A percentile compares a stretch with the other conserved stretches of the same genome.
Conservation (phyloP, 1,284 basidiomycete genomes). For the Austroboletus niveus region DNA sequence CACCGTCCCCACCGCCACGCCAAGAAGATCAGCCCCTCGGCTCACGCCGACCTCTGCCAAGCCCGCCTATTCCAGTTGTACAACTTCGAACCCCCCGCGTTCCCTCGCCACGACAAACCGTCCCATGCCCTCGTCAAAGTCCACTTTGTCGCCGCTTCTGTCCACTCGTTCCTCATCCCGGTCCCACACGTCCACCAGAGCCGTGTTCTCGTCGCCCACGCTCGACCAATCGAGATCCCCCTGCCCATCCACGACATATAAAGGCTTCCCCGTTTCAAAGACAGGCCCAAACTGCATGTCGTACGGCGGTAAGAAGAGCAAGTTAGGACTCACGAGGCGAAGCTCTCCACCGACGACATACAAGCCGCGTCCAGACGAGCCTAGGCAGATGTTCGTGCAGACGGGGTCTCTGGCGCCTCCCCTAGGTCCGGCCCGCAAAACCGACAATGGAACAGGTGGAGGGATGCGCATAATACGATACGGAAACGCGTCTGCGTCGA, state of each 20-base stretch:
- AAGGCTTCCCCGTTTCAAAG: conserved; percentile 22
- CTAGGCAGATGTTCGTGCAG: conserved; percentile 24
- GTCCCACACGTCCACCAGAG: background rate
- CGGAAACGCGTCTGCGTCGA: conserved; percentile 12
- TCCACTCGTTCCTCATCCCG: background rate
- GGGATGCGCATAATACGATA: conserved; percentile 19
- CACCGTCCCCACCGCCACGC: background rate
- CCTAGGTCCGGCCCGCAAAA: background rate
- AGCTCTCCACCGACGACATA: conserved; percentile 24
- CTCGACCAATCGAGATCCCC: background rate
- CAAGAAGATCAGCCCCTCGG: background rate
- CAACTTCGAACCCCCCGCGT: conserved; percentile 27
- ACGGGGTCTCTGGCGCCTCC: background rate
- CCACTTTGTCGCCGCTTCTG: conserved; percentile 20
- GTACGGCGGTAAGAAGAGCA: conserved; percentile 24
- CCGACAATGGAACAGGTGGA: background rate
- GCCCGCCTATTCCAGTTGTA: conserved; percentile 17
- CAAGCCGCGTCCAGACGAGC: conserved; percentile 29
- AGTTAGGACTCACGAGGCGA: conserved; percentile 22
- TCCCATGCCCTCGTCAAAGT: conserved; percentile 33
- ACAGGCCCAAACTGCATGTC: conserved; percentile 30
- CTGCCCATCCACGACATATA: conserved; percentile 18
- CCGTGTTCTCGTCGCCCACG: background rate
- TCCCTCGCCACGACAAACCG: conserved; percentile 30
- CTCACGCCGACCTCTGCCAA: too few relatives aligned